Conservation (phyloP, 768 basidiomycete species). For the Suillus paluster region DNA sequence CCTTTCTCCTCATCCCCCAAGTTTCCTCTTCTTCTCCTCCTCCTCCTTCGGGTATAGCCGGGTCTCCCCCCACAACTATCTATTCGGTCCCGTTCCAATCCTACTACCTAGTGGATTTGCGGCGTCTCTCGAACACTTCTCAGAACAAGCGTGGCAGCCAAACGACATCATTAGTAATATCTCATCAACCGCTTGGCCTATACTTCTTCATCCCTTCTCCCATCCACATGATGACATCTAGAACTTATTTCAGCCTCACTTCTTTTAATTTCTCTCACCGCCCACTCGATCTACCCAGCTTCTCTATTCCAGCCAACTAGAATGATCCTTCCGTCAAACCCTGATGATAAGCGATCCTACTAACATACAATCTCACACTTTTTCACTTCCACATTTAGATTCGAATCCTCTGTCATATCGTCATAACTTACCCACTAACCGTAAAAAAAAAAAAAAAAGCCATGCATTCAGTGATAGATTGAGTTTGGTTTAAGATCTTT, state of each 20-base stretch:
- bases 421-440: neutral
- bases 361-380: constrained; percentile 2
- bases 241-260: neutral
- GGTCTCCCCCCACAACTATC: neutral
- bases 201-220: neutral
- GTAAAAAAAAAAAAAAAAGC: neutral
- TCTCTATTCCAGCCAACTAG: neutral
- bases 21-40: too few relatives aligned
- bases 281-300: too few relatives aligned
- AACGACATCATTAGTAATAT: constrained; percentile 6
- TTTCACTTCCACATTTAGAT: neutral
- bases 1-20: too few relatives aligned
- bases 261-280: neutral
- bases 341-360: constrained; percentile 2
- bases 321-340: neutral
- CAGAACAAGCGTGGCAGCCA: constrained; percentile 7
- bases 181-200: neutral
- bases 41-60: too few relatives aligned
- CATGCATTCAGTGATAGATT: neutral
- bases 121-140: neutral
- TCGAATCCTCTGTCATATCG: neutral
- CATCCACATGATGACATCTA: too few relatives aligned
- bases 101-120: neutral
- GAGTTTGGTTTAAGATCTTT: constrained; percentile 3
- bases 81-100: neutral